These are phyloP conservation scores for Avicennia marina DNA, from an alignment of 257 asterid genomes.

Conservation along the genomic window DNA sequence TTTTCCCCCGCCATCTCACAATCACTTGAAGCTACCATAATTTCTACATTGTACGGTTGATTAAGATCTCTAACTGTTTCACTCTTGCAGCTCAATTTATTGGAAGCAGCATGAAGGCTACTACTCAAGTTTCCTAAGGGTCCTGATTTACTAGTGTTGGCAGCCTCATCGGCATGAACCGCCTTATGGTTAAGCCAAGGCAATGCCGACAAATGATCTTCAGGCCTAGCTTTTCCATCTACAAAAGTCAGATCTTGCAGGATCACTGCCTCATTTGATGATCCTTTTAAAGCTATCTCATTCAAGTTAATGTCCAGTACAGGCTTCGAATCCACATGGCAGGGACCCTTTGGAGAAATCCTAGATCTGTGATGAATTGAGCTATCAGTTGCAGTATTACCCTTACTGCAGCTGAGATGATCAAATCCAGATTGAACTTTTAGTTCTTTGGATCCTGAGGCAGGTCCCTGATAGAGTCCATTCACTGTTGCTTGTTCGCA, in stretches of 20 bases:
- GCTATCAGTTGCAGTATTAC: constrained; percentile 26
- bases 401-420: constrained; percentile 33
- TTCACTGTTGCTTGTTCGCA: constrained; percentile 26
- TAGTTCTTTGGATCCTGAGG: constrained; percentile 46
- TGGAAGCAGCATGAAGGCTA: constrained; percentile 26
- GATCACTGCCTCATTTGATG: constrained; percentile 32
- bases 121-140: constrained; percentile 13
- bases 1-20: constrained; percentile 17
- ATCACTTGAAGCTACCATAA: constrained; percentile 18
- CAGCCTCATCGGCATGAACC: constrained; percentile 17
- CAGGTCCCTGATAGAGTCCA: constrained; percentile 61
- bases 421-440: constrained; percentile 27
- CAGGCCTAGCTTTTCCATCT: constrained; percentile 35
- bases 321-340: constrained; percentile 31
- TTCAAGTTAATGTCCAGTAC: constrained; percentile 64
- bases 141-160: constrained; percentile 15
- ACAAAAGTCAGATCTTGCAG: constrained; percentile 31
- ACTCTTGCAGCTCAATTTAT: constrained; percentile 18
- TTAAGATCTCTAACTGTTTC: constrained; percentile 50
- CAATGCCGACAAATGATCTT: constrained; percentile 32
- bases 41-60: constrained; percentile 25
- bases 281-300: constrained; percentile 37
- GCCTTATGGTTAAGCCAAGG: constrained; percentile 76
- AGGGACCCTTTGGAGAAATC: constrained; percentile 24
- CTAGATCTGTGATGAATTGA: constrained; percentile 28